phyloP scores from a whole-genome alignment of 169 alveolate genomes.

The Amoebophrya sp. region DNA sequence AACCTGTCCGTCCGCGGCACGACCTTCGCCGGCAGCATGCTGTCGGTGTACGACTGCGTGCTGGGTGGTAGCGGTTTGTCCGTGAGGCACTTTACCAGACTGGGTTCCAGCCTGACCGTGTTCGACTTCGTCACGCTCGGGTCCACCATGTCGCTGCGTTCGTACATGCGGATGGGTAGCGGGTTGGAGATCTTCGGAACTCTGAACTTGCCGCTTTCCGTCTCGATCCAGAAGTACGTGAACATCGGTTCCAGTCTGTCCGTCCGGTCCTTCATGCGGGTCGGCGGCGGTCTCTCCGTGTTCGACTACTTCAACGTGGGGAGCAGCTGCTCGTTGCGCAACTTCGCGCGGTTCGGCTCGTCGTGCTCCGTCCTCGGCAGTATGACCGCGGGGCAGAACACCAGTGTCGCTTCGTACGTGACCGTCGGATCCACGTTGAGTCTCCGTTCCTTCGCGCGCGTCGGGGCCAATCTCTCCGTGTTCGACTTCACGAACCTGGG shows the following conservation, averaged over 20 bases:
- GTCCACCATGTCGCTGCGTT: background rate
- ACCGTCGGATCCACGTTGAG: too few species aligned
- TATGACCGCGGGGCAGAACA: too few species aligned
- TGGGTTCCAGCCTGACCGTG: background rate
- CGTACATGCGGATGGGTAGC: background rate
- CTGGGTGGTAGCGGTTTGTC: background rate
- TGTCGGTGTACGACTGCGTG: background rate
- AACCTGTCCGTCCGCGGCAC: background rate
- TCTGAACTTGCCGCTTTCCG: background rate
- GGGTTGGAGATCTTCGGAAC: background rate
- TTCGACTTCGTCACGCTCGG: background rate
- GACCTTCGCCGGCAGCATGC: background rate
- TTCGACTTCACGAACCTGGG: too few species aligned
- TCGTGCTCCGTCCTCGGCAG: background rate
- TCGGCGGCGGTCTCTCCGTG: conserved; percentile 26
- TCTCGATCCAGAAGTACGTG: background rate
- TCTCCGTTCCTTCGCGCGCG: too few species aligned
- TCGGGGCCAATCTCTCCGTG: too few species aligned
- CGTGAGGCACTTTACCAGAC: background rate
- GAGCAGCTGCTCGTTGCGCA: background rate
- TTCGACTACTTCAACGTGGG: conserved; percentile 6
- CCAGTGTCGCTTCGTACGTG: too few species aligned
- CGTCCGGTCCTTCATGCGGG: background rate
- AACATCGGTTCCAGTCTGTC: background rate
- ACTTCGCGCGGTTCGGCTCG: too few species aligned